Base-by-base conservation (phyloP, 2,329 filamentous ascomycete genomes). In the Aureobasidium sp. region DNA sequence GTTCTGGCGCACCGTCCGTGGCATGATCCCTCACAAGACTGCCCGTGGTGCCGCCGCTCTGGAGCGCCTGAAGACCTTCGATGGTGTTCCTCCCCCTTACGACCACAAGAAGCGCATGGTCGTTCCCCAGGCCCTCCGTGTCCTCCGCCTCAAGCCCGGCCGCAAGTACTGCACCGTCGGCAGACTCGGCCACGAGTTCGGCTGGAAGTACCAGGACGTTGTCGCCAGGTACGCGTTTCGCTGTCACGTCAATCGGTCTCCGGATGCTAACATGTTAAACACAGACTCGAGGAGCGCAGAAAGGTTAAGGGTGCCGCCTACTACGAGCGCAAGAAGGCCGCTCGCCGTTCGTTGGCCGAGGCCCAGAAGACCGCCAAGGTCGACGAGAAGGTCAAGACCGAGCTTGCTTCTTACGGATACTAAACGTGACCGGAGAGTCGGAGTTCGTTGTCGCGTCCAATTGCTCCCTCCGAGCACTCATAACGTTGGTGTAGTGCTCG, bases 21-120 rank as follows among this genome's bases (percentile, higher is more conserved):
- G 94, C 80, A 99, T 99, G 94, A 95, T 99, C 72, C 94, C 94
- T 77, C 94, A 99, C 91, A 99, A 99, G 90, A 99, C 94, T 72
- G 87, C 94, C 78, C 93, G 94, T 77, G 94, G 94, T 82, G 89
- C 91, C 74, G 93, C 93, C 74, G 94, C 94, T 73, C 81, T 99
- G 78, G 92, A 97, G 86, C 89, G 94, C 81, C 90, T 99, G 72
- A 99, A 99, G 91, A 91, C 96, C 78, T 99, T 97, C 80, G 94
- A 99, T 89, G 94, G 94, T 85, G 86, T 99, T 69, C 94, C 94
- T 75, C 91, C 93, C 76, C 94, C 94, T 76, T 99, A 97, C 80
- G 94, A 99, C 88, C 96, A 94, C 85, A 90, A 95, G 88, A 97
- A 99, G 91, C 90, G 96, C 82, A 89, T 97, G 82, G 94, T 99